Evolutionary conservation across 169 alveolate species (phyloP), one percentile per base, ranked within the genome.

Genomic region (Theileria luwenshuni): DNA sequence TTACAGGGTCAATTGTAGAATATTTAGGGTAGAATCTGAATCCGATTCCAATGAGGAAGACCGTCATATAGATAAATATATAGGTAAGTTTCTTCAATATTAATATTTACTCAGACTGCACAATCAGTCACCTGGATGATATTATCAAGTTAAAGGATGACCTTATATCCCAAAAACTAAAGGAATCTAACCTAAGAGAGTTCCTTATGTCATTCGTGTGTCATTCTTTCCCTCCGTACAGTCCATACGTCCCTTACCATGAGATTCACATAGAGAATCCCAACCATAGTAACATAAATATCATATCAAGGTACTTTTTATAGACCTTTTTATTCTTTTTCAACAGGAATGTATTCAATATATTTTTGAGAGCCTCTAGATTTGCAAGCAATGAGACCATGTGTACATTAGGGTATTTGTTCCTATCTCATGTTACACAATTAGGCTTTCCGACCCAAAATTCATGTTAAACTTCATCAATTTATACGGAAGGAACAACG

Each of bases 401-500:
- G 25, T 61, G 71, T 45, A 32, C 52, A 28, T 38, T 76, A 6
- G 85, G 85, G 77, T 74, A 21, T 41, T 52, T 43, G 42, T 3
- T 32, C 6, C 1, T 7, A 12, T 19, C 41, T 5, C 1, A 12
- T 3, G 33, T 41, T 12, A 41, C 10, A 25, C 47, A 2, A 12
- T 59, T 28, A 74, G 84, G 35, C 35, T 76, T 7, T 33, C 45
- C 63, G 79, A 76, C 35, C 43, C 79, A 0, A 65, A 45, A 28
- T 76, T 68, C 60, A 68, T 64, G 76, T 8, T 65, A 45, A 68
- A 76, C 45, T 8, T 76, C 3, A 12, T 76, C 19, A 76, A 76
- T 47, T 41, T 76, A n/a, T 76, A 76, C 62, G 71, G 85, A 63
- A 43, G 85, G 13, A 76, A 76, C 51, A 76, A 76, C 32, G 74